Conservation (phyloP, 768 basidiomycete genomes). For the Pleurotus eryngii region DNA sequence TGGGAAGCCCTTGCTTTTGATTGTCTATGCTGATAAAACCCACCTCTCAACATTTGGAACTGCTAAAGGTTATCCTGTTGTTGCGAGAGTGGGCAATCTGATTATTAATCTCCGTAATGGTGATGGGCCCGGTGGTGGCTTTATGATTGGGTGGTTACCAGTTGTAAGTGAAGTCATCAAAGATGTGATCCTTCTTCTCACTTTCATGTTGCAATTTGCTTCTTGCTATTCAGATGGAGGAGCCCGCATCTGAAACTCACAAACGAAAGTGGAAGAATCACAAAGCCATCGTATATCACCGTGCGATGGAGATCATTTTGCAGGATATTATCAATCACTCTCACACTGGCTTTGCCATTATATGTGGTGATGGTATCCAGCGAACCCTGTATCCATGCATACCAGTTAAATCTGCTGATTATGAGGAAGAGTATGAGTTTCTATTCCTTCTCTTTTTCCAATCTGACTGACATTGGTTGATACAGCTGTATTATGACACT, state of each 20-base stretch:
- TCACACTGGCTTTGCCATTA: slow-evolving; percentile 16
- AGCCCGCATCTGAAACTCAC: slow-evolving; percentile 24
- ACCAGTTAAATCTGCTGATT: slow-evolving; percentile 38
- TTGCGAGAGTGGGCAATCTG: slow-evolving; percentile 30
- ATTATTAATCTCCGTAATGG: slow-evolving; percentile 29
- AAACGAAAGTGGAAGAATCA: slow-evolving; percentile 27
- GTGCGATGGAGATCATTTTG: slow-evolving; percentile 27
- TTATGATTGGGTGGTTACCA: slow-evolving; percentile 35
- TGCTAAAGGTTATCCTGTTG: slow-evolving; percentile 33
- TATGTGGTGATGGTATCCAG: slow-evolving; percentile 24
- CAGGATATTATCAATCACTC: slow-evolving; percentile 17
- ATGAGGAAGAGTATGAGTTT: slow-evolving; percentile 41
- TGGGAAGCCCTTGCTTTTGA: slow-evolving; percentile 25
- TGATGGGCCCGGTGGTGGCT: slow-evolving; percentile 27
- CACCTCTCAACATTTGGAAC: slow-evolving; percentile 35
- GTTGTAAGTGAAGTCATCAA: slow-evolving; percentile 22
- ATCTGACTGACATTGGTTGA: neutral
- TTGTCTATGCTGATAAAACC: slow-evolving; percentile 40
- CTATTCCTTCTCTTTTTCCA: neutral
- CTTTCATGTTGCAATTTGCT: too few relatives aligned
- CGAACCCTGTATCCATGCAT: slow-evolving; percentile 32
- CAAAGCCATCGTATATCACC: slow-evolving; percentile 36
- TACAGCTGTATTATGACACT: slow-evolving; percentile 36
- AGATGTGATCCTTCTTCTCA: neutral
- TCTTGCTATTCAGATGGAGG: slow-evolving; percentile 21